Evolutionary conservation across 2,329 filamentous ascomycete genomes (phyloP).

Genomic region (Neoarthrinium moseri): DNA sequence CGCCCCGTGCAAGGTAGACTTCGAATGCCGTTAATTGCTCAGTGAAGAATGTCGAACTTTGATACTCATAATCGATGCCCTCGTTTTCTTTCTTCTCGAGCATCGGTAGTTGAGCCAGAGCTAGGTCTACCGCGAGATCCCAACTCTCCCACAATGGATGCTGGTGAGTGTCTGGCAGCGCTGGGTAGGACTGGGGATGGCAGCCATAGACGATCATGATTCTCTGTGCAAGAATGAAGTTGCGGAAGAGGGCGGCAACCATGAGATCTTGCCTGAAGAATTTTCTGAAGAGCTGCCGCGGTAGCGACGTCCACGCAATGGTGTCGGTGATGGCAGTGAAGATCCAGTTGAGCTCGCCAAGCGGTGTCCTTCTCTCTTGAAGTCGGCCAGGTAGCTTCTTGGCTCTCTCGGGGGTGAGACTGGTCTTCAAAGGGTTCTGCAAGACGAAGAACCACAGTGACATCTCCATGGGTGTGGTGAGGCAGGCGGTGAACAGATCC

Average conservation of each 20-base stretch:
- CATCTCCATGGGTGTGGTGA: conserved; percentile 97
- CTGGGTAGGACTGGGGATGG: conserved; percentile 87
- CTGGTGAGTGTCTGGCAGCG: conserved; percentile 90
- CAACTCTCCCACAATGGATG: conserved; percentile 96
- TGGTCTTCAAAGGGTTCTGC: conserved; percentile 74
- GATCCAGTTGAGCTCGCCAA: conserved; percentile 98
- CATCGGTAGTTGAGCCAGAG: conserved; percentile 82
- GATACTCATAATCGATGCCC: conserved; percentile 81
- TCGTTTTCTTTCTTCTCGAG: conserved; percentile 76
- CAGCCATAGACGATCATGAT: conserved; percentile 97
- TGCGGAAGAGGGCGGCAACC: conserved; percentile 96
- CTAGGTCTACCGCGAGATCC: conserved; percentile 96
- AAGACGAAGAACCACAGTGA: conserved; percentile 94
- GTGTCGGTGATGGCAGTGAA: conserved; percentile 99
- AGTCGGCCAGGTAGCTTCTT: conserved; percentile 87
- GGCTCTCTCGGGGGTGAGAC: conserved; percentile 76
- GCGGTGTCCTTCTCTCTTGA: conserved; percentile 87
- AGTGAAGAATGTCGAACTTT: conserved; percentile 93
- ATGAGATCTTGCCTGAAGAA: conserved; percentile 97
- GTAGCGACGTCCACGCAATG: conserved; percentile 95
- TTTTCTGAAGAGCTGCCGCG: conserved; percentile 89
- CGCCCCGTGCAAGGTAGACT: conserved; percentile 82
- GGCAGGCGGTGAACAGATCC: conserved; percentile 91
- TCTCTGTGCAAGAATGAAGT: conserved; percentile 90
- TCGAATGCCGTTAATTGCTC: conserved; percentile 97